Evolutionary conservation across 306 rosid genomes (phyloP), one percentile per base, ranked within the genome.

Genomic region (Hippophae tibetana): DNA sequence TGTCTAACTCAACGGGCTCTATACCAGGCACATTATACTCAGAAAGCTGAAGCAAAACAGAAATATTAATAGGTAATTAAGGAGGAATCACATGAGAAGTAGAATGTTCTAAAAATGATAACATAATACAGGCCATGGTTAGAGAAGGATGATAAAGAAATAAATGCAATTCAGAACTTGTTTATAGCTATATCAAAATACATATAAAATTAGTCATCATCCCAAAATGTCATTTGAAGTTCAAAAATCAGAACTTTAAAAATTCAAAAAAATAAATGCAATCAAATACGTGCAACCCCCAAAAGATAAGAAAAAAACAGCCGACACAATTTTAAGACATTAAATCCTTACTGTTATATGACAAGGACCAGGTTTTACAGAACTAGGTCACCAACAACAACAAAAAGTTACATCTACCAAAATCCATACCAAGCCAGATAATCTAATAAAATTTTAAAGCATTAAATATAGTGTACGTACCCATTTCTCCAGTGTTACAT

Each of bases 401-500:
- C 1, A 12, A 40, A 13, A 54, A 10, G 7, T 49, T 7, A 56
- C 41, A 5, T 61, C 14, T 45, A 51, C 65, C 63, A 53, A 46
- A 67, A 44, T 40, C 26, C 13, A 69, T 49, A 42, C 38, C 58
- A 23, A 72, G 9, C 7, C 55, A 64, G 38, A 48, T 18, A 48
- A 52, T 13, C 43, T 25, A 45, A 43, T 10, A 5, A 26, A 52
- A 9, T 7, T 52, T 18, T 46, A 43, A 27, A 66, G 62, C 45
- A 52, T 13, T 51, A 13, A 66, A 67, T 66, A 64, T 67, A 11
- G 48, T 40, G 50, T 73, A 86, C 96, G 46, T 46, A 92, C 99
- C 99, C 99, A 92, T 76, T 92, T 82, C 82, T 83, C 99, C 59
- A 92, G 85, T 2, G 95, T 85, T 51, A 76, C 76, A 96, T 80